phyloP scores from a whole-genome alignment of 1,284 basidiomycete species.

The Fomitopsis schrenkii region DNA sequence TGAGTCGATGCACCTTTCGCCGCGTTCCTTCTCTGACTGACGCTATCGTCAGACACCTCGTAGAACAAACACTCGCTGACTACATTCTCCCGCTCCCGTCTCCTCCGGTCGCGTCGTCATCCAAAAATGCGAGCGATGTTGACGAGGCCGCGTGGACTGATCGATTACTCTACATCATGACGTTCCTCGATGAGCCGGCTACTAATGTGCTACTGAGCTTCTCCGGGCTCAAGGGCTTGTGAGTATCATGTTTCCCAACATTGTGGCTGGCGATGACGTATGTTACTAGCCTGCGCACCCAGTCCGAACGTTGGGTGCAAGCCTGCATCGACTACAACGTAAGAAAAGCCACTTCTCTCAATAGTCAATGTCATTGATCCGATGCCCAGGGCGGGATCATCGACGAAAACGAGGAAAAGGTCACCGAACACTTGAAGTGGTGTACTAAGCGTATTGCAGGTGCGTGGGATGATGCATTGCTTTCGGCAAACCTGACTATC shows the following conservation, averaged over 20 bases:
- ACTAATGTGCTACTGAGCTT: conserved; percentile 57
- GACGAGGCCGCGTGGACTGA: conserved; percentile 87
- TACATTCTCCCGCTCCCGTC: conserved; percentile 80
- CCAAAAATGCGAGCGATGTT: conserved; percentile 52
- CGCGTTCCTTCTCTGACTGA: not conserved
- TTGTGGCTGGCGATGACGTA: not conserved
- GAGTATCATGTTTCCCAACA: not conserved
- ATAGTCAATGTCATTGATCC: not conserved
- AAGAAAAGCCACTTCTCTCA: conserved; percentile 24
- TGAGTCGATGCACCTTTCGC: conserved; percentile 26
- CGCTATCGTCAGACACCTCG: conserved; percentile 40
- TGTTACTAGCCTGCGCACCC: conserved; percentile 49
- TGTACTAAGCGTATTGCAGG: conserved; percentile 60
- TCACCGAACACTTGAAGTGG: conserved; percentile 52
- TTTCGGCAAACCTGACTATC: too few species aligned
- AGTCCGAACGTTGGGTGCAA: conserved; percentile 64
- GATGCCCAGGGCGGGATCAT: conserved; percentile 74
- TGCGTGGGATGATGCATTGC: conserved; percentile 27
- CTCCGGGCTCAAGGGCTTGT: conserved; percentile 60
- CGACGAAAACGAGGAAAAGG: conserved; percentile 68
- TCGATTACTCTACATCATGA: conserved; percentile 73
- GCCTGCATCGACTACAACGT: conserved; percentile 81
- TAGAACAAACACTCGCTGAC: conserved; percentile 66
- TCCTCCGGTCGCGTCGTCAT: conserved; percentile 35
- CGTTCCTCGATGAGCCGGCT: conserved; percentile 59